phyloP scores from a whole-genome alignment of 331 rosid genomes.

The Pyrus hybrid region DNA sequence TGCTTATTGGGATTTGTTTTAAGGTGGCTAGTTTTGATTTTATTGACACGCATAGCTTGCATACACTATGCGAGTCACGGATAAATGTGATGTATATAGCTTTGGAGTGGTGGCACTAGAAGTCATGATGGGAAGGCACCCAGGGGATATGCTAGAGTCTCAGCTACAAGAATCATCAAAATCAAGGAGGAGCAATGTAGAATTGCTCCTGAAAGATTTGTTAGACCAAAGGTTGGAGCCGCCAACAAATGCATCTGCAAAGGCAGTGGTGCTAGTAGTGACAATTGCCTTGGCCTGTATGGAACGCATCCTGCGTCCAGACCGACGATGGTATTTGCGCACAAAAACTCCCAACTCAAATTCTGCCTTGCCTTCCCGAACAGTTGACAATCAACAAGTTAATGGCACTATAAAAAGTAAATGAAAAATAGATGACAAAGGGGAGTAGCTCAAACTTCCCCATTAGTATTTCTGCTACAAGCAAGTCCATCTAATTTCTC shows the following conservation, averaged over 20 bases:
- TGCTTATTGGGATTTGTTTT: background rate
- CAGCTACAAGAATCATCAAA: too few species aligned
- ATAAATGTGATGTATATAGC: slow-evolving; percentile 57
- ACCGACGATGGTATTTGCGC: slow-evolving; percentile 50
- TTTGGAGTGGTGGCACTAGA: slow-evolving; percentile 52
- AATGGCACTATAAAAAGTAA: background rate
- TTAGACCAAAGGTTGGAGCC: slow-evolving; percentile 36
- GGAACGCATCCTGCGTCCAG: slow-evolving; percentile 25
- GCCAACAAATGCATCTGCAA: slow-evolving; percentile 13
- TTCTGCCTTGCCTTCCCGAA: background rate
- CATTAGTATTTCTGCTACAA: too few species aligned
- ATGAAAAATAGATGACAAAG: too few species aligned
- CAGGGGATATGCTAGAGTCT: too few species aligned
- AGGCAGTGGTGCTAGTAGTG: slow-evolving; percentile 24
- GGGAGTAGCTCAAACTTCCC: too few species aligned
- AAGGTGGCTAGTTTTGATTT: background rate
- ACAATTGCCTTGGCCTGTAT: slow-evolving; percentile 36
- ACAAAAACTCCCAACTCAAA: slow-evolving; percentile 22
- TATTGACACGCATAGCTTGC: slow-evolving; percentile 18
- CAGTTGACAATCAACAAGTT: slow-evolving; percentile 26
- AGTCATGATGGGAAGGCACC: too few species aligned
- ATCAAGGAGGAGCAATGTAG: too few species aligned
- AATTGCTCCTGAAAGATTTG: too few species aligned
- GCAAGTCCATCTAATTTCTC: too few species aligned
- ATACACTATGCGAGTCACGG: slow-evolving; percentile 16